Evolutionary conservation across 2,329 filamentous ascomycete species (phyloP), one percentile per base, ranked within the genome.

Genomic region (Nothophaeocryptopus gaeumannii): DNA sequence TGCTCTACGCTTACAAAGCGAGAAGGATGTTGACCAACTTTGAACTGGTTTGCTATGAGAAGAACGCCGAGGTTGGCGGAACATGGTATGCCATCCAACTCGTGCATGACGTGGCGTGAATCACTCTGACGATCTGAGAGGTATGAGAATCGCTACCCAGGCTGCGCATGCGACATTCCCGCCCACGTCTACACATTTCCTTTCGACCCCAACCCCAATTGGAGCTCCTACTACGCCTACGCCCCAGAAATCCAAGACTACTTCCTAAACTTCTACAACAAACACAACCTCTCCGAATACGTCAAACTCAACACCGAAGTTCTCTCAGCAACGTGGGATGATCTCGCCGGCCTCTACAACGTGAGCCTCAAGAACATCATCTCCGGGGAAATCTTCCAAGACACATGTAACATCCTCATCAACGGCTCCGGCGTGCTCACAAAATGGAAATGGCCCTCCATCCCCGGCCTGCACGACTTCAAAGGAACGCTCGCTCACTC

Each of bases 401-500:
- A 79, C 54, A 68, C 68, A 51, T 74, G 72, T 48, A 72, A 80
- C 47, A 67, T 76, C 14, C 63, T 80, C 5, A 59, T 79, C 35
- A 78, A 78, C 53, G 75, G 70, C 12, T 64, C 67, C 5, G 77
- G 78, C 10, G 71, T 78, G 14, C 63, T 80, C 32, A 79, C 79
- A 57, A 74, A 75, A 53, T 78, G 72, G 66, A 68, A 71, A 44
- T 78, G 74, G 71, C 80, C 80, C 1, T 70, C 73, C 13, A 74
- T 83, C 15, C 71, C 74, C 0, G 81, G 80, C 0, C 53, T 78
- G 0, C 56, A 73, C 2, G 67, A 66, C n/a, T 85, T 81, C 66
- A 64, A 72, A 44, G 81, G 80, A 8, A 60, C 66, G 7, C 63
- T 82, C 3, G 70, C 82, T 37, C 81, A 84, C 59, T 78, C 78